Evolutionary conservation across 2,329 filamentous ascomycete genomes (phyloP), one percentile per base, ranked within the genome.

Genomic region (Cadophora luteo-olivacea): DNA sequence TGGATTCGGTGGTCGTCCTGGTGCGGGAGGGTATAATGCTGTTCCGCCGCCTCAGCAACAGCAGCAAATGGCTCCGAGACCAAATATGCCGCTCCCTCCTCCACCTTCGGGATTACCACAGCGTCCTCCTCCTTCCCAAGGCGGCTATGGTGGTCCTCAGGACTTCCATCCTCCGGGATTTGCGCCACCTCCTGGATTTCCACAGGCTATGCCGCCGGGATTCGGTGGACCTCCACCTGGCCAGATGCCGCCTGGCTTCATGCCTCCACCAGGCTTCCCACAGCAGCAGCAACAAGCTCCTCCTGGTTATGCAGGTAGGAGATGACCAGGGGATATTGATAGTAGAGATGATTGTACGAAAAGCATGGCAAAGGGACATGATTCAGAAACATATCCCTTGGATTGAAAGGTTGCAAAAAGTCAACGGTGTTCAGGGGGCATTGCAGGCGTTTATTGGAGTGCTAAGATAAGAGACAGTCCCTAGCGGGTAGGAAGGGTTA

Each of bases 61-160:
- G 19, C 71, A 65, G 29, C 33, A 54, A 36, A 41, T 65, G 51
- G 63, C 54, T 22, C 63, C 72, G 60, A 70, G 76, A 55, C 76
- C 77, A 49, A 80, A 82, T 66, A 84, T 88, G 36, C 84, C 90
- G 16, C 84, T 87, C 16, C 87, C 88, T 60, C 87, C 89, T 41
- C 85, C 86, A 22, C 81, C 79, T 65, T 81, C 84, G 0, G 82
- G 82, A 1, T 71, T 84, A 32, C 91, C 91, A 49, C 89, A 90
- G 67, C 83, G 91, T 49, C 91, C 91, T n/a, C 91, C 91, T 4
- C 89, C 89, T 22, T 88, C 85, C 19, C 87, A 90, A 75, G 88
- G 82, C 61, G 89, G 89, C 1, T 92, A 91, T 76, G 90, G 90
- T 52, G 91, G 90, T 11, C 89, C 87, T 16, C 84, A 86, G 65